These are phyloP conservation scores for Alternaria ethzedia DNA, from an alignment of 2,329 filamentous ascomycete species.

Conservation along the genomic window DNA sequence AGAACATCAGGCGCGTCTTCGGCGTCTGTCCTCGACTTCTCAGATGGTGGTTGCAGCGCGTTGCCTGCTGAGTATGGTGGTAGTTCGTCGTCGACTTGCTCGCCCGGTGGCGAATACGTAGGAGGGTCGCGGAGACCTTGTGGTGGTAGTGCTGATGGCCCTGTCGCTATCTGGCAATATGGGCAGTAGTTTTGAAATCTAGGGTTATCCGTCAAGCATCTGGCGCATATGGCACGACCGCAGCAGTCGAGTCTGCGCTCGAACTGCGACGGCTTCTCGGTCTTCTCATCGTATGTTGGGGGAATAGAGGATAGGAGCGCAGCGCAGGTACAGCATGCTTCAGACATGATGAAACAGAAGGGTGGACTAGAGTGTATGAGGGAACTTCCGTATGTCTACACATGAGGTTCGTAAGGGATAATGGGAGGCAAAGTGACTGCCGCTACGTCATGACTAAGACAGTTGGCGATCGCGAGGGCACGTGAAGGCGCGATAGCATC, in stretches of 20 bases:
- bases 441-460: constrained; percentile 45
- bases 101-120: constrained; percentile 61
- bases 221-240: constrained; percentile 71
- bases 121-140: constrained; percentile 74
- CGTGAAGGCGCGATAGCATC: constrained; percentile 22
- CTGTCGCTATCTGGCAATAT: constrained; percentile 76
- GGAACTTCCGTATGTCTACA: neutral
- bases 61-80: constrained; percentile 54
- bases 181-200: constrained; percentile 73
- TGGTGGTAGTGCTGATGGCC: constrained; percentile 62
- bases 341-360: constrained; percentile 28
- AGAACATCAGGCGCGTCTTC: constrained; percentile 67
- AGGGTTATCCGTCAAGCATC: constrained; percentile 71
- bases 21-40: constrained; percentile 37
- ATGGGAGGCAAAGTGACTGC: constrained; percentile 21
- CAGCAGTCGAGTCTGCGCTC: constrained; percentile 73
- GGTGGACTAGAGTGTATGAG: neutral
- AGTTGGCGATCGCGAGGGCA: constrained; percentile 28
- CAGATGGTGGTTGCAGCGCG: constrained; percentile 27
- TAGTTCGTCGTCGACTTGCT: constrained; percentile 45
- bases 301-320: constrained; percentile 63
- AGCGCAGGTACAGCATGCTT: constrained; percentile 75
- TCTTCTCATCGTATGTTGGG: constrained; percentile 59
- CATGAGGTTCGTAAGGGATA: constrained; percentile 3
- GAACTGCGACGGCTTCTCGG: constrained; percentile 66